These are phyloP conservation scores for Fonsecaea erecta DNA, from an alignment of 2,329 filamentous ascomycete genomes.

Conservation along the genomic window DNA sequence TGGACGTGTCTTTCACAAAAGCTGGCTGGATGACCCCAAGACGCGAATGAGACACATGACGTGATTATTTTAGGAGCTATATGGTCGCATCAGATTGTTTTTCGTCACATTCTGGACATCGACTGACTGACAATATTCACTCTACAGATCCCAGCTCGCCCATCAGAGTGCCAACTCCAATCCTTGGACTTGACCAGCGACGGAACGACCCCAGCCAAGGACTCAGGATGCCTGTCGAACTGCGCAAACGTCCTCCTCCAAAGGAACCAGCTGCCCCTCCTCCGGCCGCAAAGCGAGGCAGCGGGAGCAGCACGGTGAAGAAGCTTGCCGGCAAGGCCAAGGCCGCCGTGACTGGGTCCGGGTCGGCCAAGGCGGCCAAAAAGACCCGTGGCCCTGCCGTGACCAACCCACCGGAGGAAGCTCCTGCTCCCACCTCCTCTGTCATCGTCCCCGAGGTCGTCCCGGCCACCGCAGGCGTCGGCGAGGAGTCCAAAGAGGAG, in stretches of 20 bases:
- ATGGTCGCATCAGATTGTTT: background rate
- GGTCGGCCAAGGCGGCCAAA: constrained; percentile 1
- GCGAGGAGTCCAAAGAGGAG: constrained; percentile 38
- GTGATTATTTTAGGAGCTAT: background rate
- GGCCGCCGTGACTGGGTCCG: constrained; percentile 24
- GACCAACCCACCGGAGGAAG: constrained; percentile 20
- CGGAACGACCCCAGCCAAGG: background rate
- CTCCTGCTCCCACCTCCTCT: constrained; percentile 14
- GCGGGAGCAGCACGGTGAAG: constrained; percentile 41
- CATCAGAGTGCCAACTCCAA: background rate
- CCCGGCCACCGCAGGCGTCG: constrained; percentile 35
- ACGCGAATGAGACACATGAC: background rate
- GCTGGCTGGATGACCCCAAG: too few relatives aligned
- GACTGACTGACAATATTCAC: background rate
- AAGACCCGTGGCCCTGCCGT: constrained; percentile 7
- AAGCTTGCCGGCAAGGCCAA: constrained; percentile 44
- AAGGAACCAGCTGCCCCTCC: constrained; percentile 53
- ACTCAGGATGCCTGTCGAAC: constrained; percentile 53
- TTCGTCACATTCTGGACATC: background rate
- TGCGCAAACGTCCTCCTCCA: constrained; percentile 66
- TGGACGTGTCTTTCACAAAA: too few relatives aligned
- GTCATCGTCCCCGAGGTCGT: background rate
- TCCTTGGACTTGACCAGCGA: background rate
- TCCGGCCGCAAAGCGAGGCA: constrained; percentile 54
- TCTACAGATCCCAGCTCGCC: background rate